Evolutionary conservation across 2,329 filamentous ascomycete species (phyloP), one percentile per base, ranked within the genome.

Genomic region (Emergomyces orientalis): DNA sequence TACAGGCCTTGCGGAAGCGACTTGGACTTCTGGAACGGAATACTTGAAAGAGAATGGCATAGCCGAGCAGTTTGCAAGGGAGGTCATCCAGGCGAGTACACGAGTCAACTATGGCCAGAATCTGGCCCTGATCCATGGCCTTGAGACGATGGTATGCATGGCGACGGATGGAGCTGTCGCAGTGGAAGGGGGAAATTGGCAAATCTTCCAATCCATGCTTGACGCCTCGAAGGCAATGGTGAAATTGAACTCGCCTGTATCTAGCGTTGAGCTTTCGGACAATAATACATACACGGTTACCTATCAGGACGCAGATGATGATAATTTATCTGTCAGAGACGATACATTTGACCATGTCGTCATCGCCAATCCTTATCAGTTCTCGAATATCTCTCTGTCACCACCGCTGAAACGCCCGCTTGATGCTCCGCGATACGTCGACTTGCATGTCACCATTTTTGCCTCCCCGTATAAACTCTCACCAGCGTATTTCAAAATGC

Each of bases 61-160:
- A 62, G 80, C 83, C 30, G 77, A 80, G 0, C 72, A 79, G 0
- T 97, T 96, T 72, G 81, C 87, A 0, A 84, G 84, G 17, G 90
- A 99, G 59, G 85, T 99, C 57, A 85, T 97, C 32, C 93, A 97
- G 76, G 90, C 93, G 1, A 89, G 87, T 63, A 97, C 94, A 0
- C 84, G 94, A 25, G 93, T 97, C 66, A 97, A 97, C 75, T 99
- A 97, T 76, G 94, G 89, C 0, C 90, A 92, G 58, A 97, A 97
- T 68, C 76, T 97, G 14, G 84, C 80, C n/a, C 79, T 86, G 43
- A 94, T 97, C 57, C 92, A 97, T 70, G 94, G 91, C 0, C 77
- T 99, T 0, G 91, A 95, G 70, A 86, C 92, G 1, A 91, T 97
- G 88, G 88, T 95, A 1, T 93, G 91, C 52, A 90, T 97, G 86